Evolutionary conservation across 2,329 filamentous ascomycete genomes (phyloP), one percentile per base, ranked within the genome.

Genomic region (Ophiostoma triangulosporum): DNA sequence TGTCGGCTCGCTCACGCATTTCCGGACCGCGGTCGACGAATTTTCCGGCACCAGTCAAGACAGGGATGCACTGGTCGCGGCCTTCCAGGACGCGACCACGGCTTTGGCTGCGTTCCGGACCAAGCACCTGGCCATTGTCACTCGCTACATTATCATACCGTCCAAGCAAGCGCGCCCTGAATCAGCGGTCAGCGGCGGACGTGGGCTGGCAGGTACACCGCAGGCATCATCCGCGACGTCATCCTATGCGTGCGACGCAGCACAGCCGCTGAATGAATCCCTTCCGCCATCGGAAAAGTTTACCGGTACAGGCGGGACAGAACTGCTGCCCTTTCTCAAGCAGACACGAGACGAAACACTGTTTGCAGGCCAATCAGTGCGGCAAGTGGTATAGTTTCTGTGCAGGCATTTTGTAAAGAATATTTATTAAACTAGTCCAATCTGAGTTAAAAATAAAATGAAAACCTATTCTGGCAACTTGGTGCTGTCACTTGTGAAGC

Each of bases 61-160:
- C 8, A 45, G 22, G 14, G 15, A n/a, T 4, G 24, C 14, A 15
- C 63, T 78, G 4, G 64, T 65, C 9, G 61, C 60, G 1, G 68
- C 73, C 0, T 96, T 87, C 64, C 82, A 87, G 54, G 77, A 78
- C 0, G 89, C 87, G 43, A 77, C 90, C 0, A 78, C 81, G 24
- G 86, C 80, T 73, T 66, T 81, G 48, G 75, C 75, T 54, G 68
- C 69, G 11, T 83, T 96, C 63, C 83, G 89, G 53, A 88, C 95
- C 68, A 95, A 90, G 66, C 93, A 98, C 66, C 95, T 97, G 60
- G 86, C 88, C 65, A 91, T 98, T 61, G 93, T 97, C 15, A 88
- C 88, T 4, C 85, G 93, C 29, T 98, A 96, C 70, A 95, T 98
- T 65, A 85, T 97, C 62, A 73, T 93, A 58, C 89, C 91, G 45